Evolutionary conservation across 2,329 filamentous ascomycete genomes (phyloP).

Genomic region (Diaporthe ampelina): DNA sequence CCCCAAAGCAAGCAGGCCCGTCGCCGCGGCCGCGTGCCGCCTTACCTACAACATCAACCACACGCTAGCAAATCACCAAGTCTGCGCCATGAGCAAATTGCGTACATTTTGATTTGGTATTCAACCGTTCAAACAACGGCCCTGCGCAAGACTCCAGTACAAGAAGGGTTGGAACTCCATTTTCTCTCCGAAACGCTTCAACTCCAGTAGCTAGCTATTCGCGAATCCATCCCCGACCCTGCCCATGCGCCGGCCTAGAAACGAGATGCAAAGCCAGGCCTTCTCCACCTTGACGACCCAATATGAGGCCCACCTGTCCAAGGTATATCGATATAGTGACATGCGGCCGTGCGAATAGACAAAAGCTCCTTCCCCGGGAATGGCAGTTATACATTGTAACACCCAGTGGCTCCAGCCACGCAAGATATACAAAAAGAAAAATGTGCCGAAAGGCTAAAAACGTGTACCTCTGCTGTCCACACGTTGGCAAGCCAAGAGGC

Average conservation of each 20-base stretch:
- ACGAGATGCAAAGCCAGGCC: neutral
- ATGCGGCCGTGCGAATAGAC: neutral
- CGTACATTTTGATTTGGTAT: neutral
- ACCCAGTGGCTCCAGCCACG: neutral
- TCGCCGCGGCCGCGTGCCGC: too few relatives aligned
- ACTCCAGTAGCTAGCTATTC: neutral
- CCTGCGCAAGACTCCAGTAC: neutral
- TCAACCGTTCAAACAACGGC: too few relatives aligned
- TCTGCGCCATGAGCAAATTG: too few relatives aligned
- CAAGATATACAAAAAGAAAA: slow-evolving; percentile 13
- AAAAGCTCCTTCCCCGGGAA: neutral
- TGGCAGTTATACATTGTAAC: neutral
- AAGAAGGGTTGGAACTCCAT: neutral
- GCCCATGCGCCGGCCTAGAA: slow-evolving; percentile 24
- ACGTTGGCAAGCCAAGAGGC: neutral
- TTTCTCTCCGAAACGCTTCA: neutral
- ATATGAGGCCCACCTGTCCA: neutral
- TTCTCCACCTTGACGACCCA: neutral
- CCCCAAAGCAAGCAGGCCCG: neutral
- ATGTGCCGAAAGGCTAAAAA: neutral
- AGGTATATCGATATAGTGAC: slow-evolving; percentile 7
- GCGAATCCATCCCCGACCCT: neutral
- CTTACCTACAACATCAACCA: too few relatives aligned
- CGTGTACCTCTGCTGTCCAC: too few relatives aligned
- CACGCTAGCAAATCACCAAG: neutral